Base-by-base conservation (phyloP, 805 yeast genomes). In the Torulaspora gathmanii region DNA sequence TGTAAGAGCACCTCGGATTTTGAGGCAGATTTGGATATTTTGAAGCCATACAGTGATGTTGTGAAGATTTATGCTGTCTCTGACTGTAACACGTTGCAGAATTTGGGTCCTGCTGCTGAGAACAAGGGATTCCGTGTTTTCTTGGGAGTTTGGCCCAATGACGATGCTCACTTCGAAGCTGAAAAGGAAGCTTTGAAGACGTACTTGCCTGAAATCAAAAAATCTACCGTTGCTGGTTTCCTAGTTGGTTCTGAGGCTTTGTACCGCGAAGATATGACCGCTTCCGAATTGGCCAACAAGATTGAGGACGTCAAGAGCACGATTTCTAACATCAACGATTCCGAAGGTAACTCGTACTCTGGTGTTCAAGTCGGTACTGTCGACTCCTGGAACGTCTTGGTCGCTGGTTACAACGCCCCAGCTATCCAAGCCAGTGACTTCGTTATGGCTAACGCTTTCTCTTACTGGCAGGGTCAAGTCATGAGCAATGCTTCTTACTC, bases 401-500 rank as follows among this genome's bases (percentile, higher is more conserved):
- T 89, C 55, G 95, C 87, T 60, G 93, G 84, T 60, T 79, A 74
- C 55, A 73, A 82, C 53, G 58, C 70, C 41, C 78, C 83, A 20
- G 95, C 85, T 45, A 82, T 91, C 63, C 58, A 79, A 66, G 90
- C 88, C 42, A 73, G 95, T 38, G 98, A 91, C 67, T 73, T 87
- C 59, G 80, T 89, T 50, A 85, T 83, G 67, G 95, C 96, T 61
- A 91, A 91, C 65, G 97, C 96, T 40, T 91, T 91, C 78, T 86
- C 97, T 7, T 91, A 90, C 82, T 91, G 98, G 98, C 98, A 91
- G 74, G 97, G 97, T 35, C 97, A 89, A 74, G 77, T 88, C 55
- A 77, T 76, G 78, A 62, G 68, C 40, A 90, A 90, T 68, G 79
- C 96, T 22, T 80, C 95, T 13, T 86, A 79, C 77, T 88, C 96